phyloP scores from a whole-genome alignment of 257 asterid species.

The Linaria vulgaris region DNA sequence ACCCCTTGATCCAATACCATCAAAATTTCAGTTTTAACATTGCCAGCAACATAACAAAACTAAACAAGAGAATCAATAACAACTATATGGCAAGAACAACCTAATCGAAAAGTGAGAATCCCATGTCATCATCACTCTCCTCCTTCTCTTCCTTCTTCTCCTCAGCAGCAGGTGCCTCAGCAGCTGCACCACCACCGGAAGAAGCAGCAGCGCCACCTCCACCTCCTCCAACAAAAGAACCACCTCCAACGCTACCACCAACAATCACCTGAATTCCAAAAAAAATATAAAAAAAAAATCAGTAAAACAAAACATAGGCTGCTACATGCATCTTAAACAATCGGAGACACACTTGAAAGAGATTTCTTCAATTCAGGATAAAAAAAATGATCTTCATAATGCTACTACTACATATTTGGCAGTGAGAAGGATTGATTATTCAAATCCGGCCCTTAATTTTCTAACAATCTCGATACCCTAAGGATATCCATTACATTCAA shows the following conservation, averaged over 20 bases:
- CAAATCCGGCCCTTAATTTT: no score
- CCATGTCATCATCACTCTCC: conserved; percentile 71
- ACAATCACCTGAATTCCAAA: conserved; percentile 46
- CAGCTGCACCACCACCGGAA: conserved; percentile 54
- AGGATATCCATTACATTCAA: no score
- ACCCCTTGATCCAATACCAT: conserved; percentile 16
- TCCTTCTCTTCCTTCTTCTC: conserved; percentile 68
- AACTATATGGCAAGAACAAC: not conserved
- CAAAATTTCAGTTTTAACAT: conserved; percentile 23
- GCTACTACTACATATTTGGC: no score
- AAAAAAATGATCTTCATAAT: no score
- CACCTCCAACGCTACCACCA: conserved; percentile 58
- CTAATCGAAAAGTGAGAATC: conserved; percentile 66
- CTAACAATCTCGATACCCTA: no score
- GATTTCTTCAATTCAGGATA: no score
- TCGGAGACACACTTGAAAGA: not conserved
- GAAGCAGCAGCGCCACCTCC: conserved; percentile 51
- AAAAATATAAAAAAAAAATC: not conserved
- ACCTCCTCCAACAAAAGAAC: conserved; percentile 45
- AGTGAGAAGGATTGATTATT: no score
- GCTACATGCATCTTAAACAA: not conserved
- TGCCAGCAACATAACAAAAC: not conserved
- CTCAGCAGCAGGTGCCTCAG: conserved; percentile 57
- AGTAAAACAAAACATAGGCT: not conserved
- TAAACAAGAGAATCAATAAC: not conserved